These are phyloP conservation scores for Lolium multiflorum DNA, from an alignment of 176 grass and related monocot genomes.

Conservation along the genomic window DNA sequence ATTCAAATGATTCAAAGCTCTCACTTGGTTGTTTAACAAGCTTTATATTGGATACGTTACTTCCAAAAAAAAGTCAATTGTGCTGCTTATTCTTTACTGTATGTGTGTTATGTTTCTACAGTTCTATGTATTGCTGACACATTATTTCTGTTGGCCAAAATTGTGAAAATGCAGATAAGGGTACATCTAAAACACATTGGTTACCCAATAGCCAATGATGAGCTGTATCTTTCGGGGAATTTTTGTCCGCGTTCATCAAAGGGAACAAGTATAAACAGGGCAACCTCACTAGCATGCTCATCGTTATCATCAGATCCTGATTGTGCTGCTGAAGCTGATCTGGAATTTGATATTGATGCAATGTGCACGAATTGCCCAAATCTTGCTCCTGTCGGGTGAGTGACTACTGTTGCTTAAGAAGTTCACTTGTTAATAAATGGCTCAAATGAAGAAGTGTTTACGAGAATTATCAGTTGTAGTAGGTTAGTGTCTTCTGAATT, in stretches of 20 bases:
- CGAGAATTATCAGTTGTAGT: background rate
- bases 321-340: conserved; percentile 15
- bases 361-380: conserved; percentile 95
- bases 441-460: background rate
- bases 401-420: conserved; percentile 23
- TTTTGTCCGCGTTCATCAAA: conserved; percentile 63
- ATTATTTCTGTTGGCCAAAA: background rate
- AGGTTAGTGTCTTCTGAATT: background rate
- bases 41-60: background rate
- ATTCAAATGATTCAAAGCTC: background rate
- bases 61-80: background rate
- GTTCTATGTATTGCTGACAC: conserved; percentile 18
- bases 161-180: conserved; percentile 70
- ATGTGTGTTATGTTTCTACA: conserved; percentile 1
- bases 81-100: background rate
- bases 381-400: conserved; percentile 85
- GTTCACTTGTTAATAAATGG: conserved; percentile 1
- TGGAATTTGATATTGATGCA: conserved; percentile 62
- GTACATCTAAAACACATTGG: conserved; percentile 91
- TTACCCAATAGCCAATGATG: conserved; percentile 93
- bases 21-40: background rate
- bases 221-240: conserved; percentile 69
- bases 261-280: conserved; percentile 47
- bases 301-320: conserved; percentile 18
- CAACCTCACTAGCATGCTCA: conserved; percentile 19